phyloP scores from a whole-genome alignment of 495 filamentous ascomycete genomes.

The Amniculicola lignicola region DNA sequence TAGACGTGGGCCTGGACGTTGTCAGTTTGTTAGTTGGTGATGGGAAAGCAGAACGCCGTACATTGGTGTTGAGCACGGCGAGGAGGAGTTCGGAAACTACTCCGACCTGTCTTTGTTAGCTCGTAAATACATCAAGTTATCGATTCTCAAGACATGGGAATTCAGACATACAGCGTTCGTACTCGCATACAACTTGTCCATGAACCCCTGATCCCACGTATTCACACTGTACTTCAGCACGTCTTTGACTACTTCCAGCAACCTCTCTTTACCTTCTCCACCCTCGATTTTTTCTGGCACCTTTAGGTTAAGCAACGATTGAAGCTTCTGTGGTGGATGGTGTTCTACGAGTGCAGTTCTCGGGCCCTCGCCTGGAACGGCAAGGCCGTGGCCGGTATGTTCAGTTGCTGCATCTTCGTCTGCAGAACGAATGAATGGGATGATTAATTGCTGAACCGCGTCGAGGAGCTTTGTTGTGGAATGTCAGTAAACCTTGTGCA shows the following conservation, averaged over 20 bases:
- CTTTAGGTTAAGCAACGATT: slow-evolving; percentile 59
- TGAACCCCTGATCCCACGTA: slow-evolving; percentile 93
- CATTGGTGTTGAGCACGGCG: slow-evolving; percentile 81
- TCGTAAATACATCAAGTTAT: neutral
- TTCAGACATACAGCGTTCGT: slow-evolving; percentile 61
- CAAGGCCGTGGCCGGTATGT: slow-evolving; percentile 52
- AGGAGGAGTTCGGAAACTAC: slow-evolving; percentile 80
- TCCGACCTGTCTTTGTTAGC: slow-evolving; percentile 69
- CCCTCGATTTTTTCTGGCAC: slow-evolving; percentile 65
- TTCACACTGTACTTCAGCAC: slow-evolving; percentile 83
- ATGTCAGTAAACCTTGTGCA: too few species aligned
- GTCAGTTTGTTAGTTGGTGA: slow-evolving; percentile 1
- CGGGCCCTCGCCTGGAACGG: slow-evolving; percentile 45
- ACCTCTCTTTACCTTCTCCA: slow-evolving; percentile 72
- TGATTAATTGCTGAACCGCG: slow-evolving; percentile 68
- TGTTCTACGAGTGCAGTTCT: slow-evolving; percentile 66
- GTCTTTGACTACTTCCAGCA: slow-evolving; percentile 62
- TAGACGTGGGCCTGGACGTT: slow-evolving; percentile 63
- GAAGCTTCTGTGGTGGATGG: slow-evolving; percentile 66
- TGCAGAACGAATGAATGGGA: slow-evolving; percentile 74
- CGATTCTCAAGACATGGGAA: neutral
- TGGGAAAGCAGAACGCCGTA: slow-evolving; percentile 37
- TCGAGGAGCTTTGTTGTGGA: slow-evolving; percentile 78
- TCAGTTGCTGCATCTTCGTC: slow-evolving; percentile 59
- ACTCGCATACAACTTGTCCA: slow-evolving; percentile 86